These are phyloP conservation scores for Hygrocybe coccinea DNA, from an alignment of 768 basidiomycete species.

Conservation along the genomic window DNA sequence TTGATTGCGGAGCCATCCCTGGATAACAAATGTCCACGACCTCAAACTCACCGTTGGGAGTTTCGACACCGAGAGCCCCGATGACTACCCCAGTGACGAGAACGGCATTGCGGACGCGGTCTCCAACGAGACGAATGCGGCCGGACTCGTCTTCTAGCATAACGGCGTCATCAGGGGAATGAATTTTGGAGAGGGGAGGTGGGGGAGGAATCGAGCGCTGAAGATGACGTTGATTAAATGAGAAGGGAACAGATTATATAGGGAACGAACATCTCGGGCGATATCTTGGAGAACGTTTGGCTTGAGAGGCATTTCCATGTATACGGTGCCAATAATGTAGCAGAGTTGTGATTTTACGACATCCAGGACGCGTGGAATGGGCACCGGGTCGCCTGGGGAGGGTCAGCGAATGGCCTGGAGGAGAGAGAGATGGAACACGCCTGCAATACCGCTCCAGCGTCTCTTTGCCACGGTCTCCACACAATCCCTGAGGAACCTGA, in stretches of 20 bases:
- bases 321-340: slow-evolving; percentile 91
- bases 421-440: slow-evolving; percentile 24
- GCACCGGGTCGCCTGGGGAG: slow-evolving; percentile 56
- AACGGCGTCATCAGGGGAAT: slow-evolving; percentile 69
- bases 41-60: slow-evolving; percentile 84
- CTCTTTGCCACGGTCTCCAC: slow-evolving; percentile 39
- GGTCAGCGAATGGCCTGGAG: neutral
- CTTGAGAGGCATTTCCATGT: slow-evolving; percentile 98
- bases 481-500: slow-evolving; percentile 36
- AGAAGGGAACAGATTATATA: slow-evolving; percentile 2
- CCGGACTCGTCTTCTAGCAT: slow-evolving; percentile 98
- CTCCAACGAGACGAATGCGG: slow-evolving; percentile 82
- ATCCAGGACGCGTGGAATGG: slow-evolving; percentile 81
- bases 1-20: slow-evolving; percentile 66
- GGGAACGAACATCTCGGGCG: slow-evolving; percentile 73
- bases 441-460: slow-evolving; percentile 40
- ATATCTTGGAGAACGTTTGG: slow-evolving; percentile 97
- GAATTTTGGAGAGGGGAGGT: slow-evolving; percentile 67
- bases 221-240: neutral
- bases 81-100: slow-evolving; percentile 91
- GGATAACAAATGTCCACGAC: slow-evolving; percentile 85
- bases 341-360: slow-evolving; percentile 80
- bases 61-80: slow-evolving; percentile 88
- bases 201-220: slow-evolving; percentile 90
- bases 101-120: slow-evolving; percentile 50